Conservation (phyloP, 441 rosid species). For the Erodium trifolium region DNA sequence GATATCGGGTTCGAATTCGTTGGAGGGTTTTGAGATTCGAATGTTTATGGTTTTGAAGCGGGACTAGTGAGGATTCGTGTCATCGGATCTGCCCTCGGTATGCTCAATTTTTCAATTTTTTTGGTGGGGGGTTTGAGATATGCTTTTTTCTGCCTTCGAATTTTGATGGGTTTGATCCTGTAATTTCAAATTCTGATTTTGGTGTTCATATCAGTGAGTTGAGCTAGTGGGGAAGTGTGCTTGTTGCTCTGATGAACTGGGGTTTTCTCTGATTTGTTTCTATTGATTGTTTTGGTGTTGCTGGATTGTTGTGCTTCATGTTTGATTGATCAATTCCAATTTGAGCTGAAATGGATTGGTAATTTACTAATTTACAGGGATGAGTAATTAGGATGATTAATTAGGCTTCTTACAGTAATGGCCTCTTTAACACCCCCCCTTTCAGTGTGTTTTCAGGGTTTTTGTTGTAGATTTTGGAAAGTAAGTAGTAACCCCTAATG, state of each 20-base stretch:
- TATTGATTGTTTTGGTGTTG: not conserved
- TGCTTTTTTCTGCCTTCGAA: no score
- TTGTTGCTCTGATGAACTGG: not conserved
- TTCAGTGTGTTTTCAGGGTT: not conserved
- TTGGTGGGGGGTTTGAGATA: not conserved
- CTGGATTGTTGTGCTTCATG: not conserved
- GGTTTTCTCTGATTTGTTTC: not conserved
- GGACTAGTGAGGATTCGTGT: not conserved
- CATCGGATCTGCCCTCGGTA: slow-evolving; percentile 1
- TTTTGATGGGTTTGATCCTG: not conserved
- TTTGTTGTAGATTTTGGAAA: not conserved
- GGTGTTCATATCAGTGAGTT: not conserved
- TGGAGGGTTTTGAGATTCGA: not conserved
- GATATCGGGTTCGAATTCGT: not conserved
- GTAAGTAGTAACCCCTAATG: not conserved
- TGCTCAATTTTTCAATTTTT: not conserved
- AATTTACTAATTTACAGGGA: not conserved
- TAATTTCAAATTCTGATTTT: not conserved
- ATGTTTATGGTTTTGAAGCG: not conserved
- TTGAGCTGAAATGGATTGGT: slow-evolving; percentile 1
- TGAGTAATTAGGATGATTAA: not conserved
- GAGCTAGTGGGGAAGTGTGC: not conserved
- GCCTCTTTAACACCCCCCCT: no score
- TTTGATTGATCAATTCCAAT: not conserved
- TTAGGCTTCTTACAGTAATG: not conserved